Conservation (phyloP, 208 protist species). For the Naegleria lovaniensis region DNA sequence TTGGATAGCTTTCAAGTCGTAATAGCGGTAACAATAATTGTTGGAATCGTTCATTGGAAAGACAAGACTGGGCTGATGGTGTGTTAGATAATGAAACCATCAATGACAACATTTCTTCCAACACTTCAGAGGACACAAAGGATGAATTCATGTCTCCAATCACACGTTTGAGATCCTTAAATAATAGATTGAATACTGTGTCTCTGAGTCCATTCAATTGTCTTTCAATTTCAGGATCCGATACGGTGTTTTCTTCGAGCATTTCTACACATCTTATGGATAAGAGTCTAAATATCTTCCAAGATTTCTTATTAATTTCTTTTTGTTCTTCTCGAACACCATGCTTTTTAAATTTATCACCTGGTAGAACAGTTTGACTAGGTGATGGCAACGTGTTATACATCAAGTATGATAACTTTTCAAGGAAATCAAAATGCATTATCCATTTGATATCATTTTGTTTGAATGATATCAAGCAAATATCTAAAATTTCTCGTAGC, state of each 20-base stretch:
- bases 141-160: neutral
- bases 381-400: neutral
- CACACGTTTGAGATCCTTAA: neutral
- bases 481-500: neutral
- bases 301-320: neutral
- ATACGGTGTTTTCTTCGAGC: neutral
- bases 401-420: neutral
- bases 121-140: neutral
- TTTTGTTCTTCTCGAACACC: neutral
- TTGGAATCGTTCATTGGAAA: neutral
- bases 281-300: constrained; percentile 19
- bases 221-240: neutral
- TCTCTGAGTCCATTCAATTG: neutral
- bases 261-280: neutral
- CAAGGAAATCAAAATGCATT: neutral
- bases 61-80: neutral
- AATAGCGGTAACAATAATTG: constrained; percentile 1
- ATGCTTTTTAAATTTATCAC: neutral
- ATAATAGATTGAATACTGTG: neutral
- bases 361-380: neutral
- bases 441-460: neutral
- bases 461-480: neutral
- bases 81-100: neutral
- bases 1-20: neutral
- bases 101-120: neutral